A percentile compares a stretch with the other conserved stretches of the same genome.
Evolutionary conservation across 2,329 filamentous ascomycete species (phyloP).

Genomic region (Neonectria sp.): DNA sequence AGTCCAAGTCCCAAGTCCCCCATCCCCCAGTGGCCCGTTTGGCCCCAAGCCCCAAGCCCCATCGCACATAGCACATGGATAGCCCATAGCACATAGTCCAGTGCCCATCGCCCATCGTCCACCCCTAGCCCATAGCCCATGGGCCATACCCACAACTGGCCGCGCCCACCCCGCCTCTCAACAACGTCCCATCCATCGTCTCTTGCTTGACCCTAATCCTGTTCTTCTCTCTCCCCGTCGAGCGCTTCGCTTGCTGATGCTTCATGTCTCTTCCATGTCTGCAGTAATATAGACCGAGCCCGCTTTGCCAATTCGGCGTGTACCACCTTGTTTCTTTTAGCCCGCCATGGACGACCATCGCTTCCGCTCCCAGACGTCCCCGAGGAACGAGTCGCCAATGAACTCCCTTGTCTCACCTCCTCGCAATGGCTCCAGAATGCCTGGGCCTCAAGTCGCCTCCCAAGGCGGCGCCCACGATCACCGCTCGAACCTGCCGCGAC

Average conservation of each 20-base stretch:
- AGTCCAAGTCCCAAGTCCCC: slow-evolving; percentile 19
- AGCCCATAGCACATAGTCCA: slow-evolving; percentile 17
- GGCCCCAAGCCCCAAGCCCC: slow-evolving; percentile 42
- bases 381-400: slow-evolving; percentile 82
- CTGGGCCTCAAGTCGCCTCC: slow-evolving; percentile 63
- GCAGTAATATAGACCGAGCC: slow-evolving; percentile 51
- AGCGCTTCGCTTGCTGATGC: slow-evolving; percentile 48
- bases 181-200: slow-evolving; percentile 51
- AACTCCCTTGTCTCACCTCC: slow-evolving; percentile 82
- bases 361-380: slow-evolving; percentile 83
- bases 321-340: slow-evolving; percentile 59
- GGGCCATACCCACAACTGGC: slow-evolving; percentile 48
- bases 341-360: slow-evolving; percentile 81
- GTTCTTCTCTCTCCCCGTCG: slow-evolving; percentile 39
- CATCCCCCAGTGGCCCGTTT: slow-evolving; percentile 34
- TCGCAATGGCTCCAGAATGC: slow-evolving; percentile 77
- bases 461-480: slow-evolving; percentile 70
- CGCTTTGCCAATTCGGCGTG: slow-evolving; percentile 56
- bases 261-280: slow-evolving; percentile 55
- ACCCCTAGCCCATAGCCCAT: slow-evolving; percentile 38
- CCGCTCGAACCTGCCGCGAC: slow-evolving; percentile 85
- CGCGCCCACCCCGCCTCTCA: slow-evolving; percentile 51
- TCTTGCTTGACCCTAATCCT: slow-evolving; percentile 45
- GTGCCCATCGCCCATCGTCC: slow-evolving; percentile 36
- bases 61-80: slow-evolving; percentile 24